Evolutionary conservation across 768 basidiomycete genomes (phyloP).

Genomic region (Boletus tylopilopsis): DNA sequence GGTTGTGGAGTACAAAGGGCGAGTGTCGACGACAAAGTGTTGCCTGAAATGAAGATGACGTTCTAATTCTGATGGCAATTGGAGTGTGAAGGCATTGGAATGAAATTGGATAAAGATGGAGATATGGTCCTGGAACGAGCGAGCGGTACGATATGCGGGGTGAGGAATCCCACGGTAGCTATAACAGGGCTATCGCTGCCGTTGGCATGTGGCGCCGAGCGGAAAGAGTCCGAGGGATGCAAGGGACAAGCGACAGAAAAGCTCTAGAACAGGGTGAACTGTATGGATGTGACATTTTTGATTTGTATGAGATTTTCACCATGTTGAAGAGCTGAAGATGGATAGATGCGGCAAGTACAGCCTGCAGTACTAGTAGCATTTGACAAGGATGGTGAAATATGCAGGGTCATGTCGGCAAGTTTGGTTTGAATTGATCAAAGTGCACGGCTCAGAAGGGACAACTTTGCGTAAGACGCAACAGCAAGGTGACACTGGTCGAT

Average conservation of each 20-base stretch:
- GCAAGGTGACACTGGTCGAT: neutral
- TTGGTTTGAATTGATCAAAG: neutral
- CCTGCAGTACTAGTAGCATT: no score
- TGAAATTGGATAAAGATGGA: neutral
- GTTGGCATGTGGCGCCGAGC: conserved; percentile 15
- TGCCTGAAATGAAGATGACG: conserved; percentile 3
- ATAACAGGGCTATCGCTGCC: neutral
- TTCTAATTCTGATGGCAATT: neutral
- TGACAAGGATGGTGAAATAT: neutral
- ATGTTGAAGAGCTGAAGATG: no score
- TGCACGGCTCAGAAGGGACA: no score
- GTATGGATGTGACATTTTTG: no score
- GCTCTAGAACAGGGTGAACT: no score
- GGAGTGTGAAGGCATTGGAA: neutral
- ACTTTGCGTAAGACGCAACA: neutral
- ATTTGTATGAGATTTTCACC: no score
- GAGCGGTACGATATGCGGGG: no score
- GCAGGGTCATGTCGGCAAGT: conserved; percentile 12
- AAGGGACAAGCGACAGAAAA: no score
- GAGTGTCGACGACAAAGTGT: neutral
- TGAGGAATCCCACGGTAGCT: conserved; percentile 4
- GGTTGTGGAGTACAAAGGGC: no score
- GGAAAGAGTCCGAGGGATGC: no score
- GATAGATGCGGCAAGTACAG: no score
- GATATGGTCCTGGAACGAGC: no score